Evolutionary conservation across 495 filamentous ascomycete species (phyloP), one percentile per base, ranked within the genome.

Genomic region (Penicillium turbatum): DNA sequence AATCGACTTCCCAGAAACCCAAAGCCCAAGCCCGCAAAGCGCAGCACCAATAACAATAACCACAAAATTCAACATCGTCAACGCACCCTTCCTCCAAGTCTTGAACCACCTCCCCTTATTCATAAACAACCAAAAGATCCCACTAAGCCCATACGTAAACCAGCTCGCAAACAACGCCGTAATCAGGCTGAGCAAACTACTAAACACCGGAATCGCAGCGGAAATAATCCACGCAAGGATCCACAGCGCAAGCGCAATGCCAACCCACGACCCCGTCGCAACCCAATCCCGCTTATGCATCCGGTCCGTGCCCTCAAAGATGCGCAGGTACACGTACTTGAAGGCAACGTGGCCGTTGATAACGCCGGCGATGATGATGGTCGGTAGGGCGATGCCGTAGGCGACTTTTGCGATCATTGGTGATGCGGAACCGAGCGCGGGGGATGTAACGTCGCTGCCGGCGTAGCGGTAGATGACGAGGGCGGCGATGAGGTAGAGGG

Each of bases 321-420:
- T 53, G 19, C 85, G 79, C 12, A 83, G 73, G 60, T 86, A 86
- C 54, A 91, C 73, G 61, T 86, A 88, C 53, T 86, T 86, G 39
- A 64, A 60, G 15, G 79, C 77, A 31, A 81, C 73, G 52, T 82
- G 77, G 66, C 82, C 87, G 67, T 89, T 85, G 65, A 92, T 86
- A 32, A 92, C 87, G 48, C 85, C 75, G 2, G 75, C 69, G 17
- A 79, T 71, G 40, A 79, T 62, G 21, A 88, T 80, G 9, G 87
- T 89, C 0, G 90, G 90, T 4, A 89, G 66, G 3, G 88, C 89
- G 53, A 95, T 75, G 15, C 89, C 89, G 61, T 87, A 95, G 3
- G 88, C 86, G 27, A 76, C 55, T 67, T 90, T 91, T 47, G 83
- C 78, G 2, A 93, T 64, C 0, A 82, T 29, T 0, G 72, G 71